Percentiles rank a stretch among this genome's conserved stretches.
Conservation (phyloP, 768 basidiomycete species). For the Suillus hirtellus region DNA sequence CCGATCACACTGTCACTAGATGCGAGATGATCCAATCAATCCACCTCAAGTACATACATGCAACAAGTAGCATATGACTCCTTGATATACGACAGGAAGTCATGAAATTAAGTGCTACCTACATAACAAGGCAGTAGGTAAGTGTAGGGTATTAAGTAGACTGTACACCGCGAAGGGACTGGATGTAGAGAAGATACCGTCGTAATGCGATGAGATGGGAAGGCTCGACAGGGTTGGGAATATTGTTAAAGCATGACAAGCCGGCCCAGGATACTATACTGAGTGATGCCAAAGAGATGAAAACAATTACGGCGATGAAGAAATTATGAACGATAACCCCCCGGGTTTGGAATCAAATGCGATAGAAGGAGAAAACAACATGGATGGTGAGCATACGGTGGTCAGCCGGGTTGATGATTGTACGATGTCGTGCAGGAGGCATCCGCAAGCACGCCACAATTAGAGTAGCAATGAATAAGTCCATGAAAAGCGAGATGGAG, state of each 20-base stretch:
- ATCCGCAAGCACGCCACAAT: constrained; percentile 27
- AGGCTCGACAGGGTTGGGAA: constrained; percentile 20
- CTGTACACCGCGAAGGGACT: constrained; percentile 33
- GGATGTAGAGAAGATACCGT: constrained; percentile 22
- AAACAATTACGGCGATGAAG: constrained; percentile 32
- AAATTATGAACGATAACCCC: constrained; percentile 30
- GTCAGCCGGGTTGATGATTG: constrained; percentile 24
- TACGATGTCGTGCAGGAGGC: constrained; percentile 26
- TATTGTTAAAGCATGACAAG: constrained; percentile 28
- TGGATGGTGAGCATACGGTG: constrained; percentile 21
- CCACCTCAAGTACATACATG: constrained; percentile 1
- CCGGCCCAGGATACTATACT: constrained; percentile 26
- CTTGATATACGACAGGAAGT: constrained; percentile 24
- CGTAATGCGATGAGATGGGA: constrained; percentile 30
- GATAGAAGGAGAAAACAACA: constrained; percentile 23
- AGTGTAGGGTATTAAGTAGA: constrained; percentile 35
- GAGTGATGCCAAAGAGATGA: constrained; percentile 28
- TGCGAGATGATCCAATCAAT: background rate
- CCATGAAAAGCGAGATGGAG: constrained; percentile 19
- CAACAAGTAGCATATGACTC: constrained; percentile 18
- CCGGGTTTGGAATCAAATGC: constrained; percentile 18
- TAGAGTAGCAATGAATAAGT: constrained; percentile 17
- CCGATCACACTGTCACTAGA: background rate
- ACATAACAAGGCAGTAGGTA: constrained; percentile 34
- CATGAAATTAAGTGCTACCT: constrained; percentile 32